These are phyloP conservation scores for Lactifluus subvellereus DNA, from an alignment of 768 basidiomycete species.

Conservation along the genomic window DNA sequence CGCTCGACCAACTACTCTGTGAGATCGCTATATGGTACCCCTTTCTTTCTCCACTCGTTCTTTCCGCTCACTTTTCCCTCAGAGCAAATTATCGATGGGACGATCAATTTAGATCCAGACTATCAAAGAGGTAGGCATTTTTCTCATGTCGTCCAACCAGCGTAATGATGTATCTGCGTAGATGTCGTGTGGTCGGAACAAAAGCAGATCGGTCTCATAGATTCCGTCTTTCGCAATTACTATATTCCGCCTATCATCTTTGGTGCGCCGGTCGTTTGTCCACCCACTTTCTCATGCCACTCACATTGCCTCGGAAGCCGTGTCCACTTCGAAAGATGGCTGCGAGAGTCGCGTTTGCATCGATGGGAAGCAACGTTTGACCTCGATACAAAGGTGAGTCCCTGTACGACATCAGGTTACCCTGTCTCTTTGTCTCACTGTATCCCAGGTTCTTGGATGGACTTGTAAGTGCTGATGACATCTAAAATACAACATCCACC, in stretches of 20 bases:
- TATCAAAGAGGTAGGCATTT: slow-evolving; percentile 62
- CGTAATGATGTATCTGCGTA: slow-evolving; percentile 25
- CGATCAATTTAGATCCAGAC: slow-evolving; percentile 69
- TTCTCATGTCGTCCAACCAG: background rate
- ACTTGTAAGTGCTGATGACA: slow-evolving; percentile 40
- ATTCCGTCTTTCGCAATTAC: slow-evolving; percentile 73
- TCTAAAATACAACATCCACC: no score
- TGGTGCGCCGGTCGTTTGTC: slow-evolving; percentile 34
- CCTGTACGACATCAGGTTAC: background rate
- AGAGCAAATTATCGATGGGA: slow-evolving; percentile 61
- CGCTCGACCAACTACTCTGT: slow-evolving; percentile 30
- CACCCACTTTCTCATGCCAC: background rate
- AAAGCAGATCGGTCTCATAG: slow-evolving; percentile 71
- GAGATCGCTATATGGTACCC: slow-evolving; percentile 32
- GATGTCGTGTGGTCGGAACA: slow-evolving; percentile 76
- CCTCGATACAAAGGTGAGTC: slow-evolving; percentile 61
- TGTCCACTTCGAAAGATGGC: slow-evolving; percentile 52
- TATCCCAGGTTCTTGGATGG: slow-evolving; percentile 53
- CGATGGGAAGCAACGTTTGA: slow-evolving; percentile 77
- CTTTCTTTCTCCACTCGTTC: background rate
- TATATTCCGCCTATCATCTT: slow-evolving; percentile 80
- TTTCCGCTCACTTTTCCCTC: background rate
- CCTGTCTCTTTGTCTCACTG: background rate
- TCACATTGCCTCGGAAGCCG: slow-evolving; percentile 34
- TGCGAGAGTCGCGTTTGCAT: slow-evolving; percentile 62